Conservation (phyloP, 768 basidiomycete genomes). For the Rhodotorula toruloides region DNA sequence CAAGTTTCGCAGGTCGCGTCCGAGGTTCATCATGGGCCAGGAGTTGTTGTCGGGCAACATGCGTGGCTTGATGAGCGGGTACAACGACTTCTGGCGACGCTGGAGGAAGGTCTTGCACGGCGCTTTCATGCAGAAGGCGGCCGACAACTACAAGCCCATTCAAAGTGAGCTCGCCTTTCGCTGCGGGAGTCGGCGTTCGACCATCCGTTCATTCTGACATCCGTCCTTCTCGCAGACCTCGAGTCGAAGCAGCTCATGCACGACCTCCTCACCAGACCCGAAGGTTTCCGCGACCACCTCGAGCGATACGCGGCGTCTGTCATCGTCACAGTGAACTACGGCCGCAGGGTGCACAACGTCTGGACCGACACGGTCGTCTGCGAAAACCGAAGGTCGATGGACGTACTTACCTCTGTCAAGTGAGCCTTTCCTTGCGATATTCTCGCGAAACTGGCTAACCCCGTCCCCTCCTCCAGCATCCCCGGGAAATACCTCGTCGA, state of each 20-base stretch:
- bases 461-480: constrained; percentile 7
- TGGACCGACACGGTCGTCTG: constrained; percentile 26
- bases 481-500: constrained; percentile 40
- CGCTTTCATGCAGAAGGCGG: constrained; percentile 22
- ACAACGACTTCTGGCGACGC: constrained; percentile 26
- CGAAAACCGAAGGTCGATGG: constrained; percentile 26
- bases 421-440: neutral
- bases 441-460: neutral
- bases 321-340: constrained; percentile 30
- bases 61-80: constrained; percentile 30
- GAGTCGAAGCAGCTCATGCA: constrained; percentile 38
- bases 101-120: constrained; percentile 38
- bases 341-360: constrained; percentile 31
- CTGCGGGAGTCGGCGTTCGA: too few relatives aligned
- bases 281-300: constrained; percentile 25
- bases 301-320: constrained; percentile 36
- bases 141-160: constrained; percentile 40
- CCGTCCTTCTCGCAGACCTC: too few relatives aligned
- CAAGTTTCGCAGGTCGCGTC: constrained; percentile 5
- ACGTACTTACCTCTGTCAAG: constrained; percentile 28
- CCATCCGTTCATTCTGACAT: too few relatives aligned
- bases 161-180: too few relatives aligned
- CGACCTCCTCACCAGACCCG: constrained; percentile 31
- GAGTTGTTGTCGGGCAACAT: constrained; percentile 29
- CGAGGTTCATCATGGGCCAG: constrained; percentile 38